Evolutionary conservation across 495 filamentous ascomycete species (phyloP).

Genomic region (Aspergillus conjunctus): DNA sequence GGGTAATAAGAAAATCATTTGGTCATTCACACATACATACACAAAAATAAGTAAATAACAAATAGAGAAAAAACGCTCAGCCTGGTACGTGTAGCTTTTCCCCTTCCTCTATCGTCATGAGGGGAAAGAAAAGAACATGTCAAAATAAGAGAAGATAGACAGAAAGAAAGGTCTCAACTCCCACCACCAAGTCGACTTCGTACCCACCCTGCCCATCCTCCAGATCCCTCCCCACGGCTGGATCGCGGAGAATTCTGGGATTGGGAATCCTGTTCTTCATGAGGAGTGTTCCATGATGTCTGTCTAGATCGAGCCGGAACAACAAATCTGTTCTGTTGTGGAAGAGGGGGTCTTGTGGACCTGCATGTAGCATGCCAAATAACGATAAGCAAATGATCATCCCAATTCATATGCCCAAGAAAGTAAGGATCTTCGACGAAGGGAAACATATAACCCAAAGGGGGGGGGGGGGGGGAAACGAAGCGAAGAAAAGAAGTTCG

Average conservation of each 20-base stretch:
- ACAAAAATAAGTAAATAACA: slow-evolving; percentile 5
- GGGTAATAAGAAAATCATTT: background rate
- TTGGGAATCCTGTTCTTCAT: slow-evolving; percentile 15
- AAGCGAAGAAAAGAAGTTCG: background rate
- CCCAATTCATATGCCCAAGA: background rate
- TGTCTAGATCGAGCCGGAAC: slow-evolving; percentile 2
- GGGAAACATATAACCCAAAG: background rate
- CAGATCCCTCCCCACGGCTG: slow-evolving; percentile 32
- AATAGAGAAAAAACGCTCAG: background rate
- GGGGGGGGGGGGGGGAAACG: too few species aligned
- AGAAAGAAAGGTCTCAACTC: slow-evolving; percentile 11
- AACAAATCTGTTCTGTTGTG: slow-evolving; percentile 1
- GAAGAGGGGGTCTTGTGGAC: slow-evolving; percentile 24
- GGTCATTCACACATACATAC: slow-evolving; percentile 12
- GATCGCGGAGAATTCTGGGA: slow-evolving; percentile 13
- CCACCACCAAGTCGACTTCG: slow-evolving; percentile 42
- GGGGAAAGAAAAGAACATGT: background rate
- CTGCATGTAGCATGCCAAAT: slow-evolving; percentile 9
- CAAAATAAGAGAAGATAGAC: slow-evolving; percentile 2
- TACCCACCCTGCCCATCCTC: slow-evolving; percentile 42
- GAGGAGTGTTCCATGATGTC: slow-evolving; percentile 4
- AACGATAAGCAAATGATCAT: background rate
- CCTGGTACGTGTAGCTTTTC: background rate
- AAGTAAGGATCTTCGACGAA: background rate
- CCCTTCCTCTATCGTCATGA: background rate